Base-by-base conservation (phyloP, 1,284 basidiomycete genomes). In the Malassezia equina region DNA sequence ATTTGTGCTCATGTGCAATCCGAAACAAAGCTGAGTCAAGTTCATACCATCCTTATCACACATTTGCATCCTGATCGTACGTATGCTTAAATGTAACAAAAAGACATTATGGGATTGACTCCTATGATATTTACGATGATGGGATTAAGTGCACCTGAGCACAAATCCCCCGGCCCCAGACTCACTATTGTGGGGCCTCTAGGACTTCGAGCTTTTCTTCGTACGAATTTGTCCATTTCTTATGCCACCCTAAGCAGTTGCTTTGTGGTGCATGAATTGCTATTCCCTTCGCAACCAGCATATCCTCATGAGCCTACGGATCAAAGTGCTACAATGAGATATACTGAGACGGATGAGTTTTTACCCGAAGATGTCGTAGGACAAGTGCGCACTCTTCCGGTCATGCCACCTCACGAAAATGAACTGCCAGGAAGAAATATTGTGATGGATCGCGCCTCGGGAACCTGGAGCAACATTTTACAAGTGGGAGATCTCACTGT, bases 121-220 rank as follows among this genome's bases (percentile, higher is more conserved):
- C 69, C 71, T 9, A 52, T 73, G 41, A 62, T 73, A 45, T 64
- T 64, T 52, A 56, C 65, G n/a, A 65, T 73, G 53, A 69, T 72
- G 65, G 71, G 71, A 17, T 41, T 42, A 6, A 57, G 55, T 39
- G 47, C 55, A 15, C 40, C 49, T 9, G 11, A 32, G 17, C 29
- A 19, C 36, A 34, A 29, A 40, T 12, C 17, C 9, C n/a, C 50
- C 28, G 17, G 53, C 24, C 62, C 68, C 4, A 47, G 69, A 0
- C 59, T 73, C 19, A 59, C 65, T 17, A 63, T 73, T 31, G 66
- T 64, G 28, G 71, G 71, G 1, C 71, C 71, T 6, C 58, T 60
- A 4, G 71, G 71, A 6, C 55, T 73, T 15, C 58, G 71, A 0
- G 67, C 71, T 2, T 52, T 70, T 21, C 46, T 73, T 19, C 52